Base-by-base conservation (phyloP, 139 green algal genomes). In the Micractinium conductrix region DNA sequence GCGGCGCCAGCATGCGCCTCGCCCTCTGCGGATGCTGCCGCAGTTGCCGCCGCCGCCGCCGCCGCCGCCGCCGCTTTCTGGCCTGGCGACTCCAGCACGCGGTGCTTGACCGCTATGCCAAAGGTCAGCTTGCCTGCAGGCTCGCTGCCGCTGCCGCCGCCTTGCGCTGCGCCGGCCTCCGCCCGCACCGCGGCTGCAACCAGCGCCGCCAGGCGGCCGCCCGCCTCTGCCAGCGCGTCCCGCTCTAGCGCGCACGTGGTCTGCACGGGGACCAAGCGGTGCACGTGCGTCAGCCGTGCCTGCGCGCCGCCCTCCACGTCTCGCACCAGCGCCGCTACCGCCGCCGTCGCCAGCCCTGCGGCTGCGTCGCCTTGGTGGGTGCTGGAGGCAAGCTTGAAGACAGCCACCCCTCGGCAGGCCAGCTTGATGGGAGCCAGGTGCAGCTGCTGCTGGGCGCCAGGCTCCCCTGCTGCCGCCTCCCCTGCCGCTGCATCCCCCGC, bases 391-490 rank as follows among this genome's bases (percentile, higher is more conserved):
- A 80, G 53, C 53, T 80, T 80, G 67, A 85, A 44, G 1, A 53
- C 70, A 10, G 80, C 80, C 1, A 85, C 50, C 22, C 80, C 80
- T 4, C 69, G 80, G 40, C 55, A 72, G 1, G 28, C 70, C 21
- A 85, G 9, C 70, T 85, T 85, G 22, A 85, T 60, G 19, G 53
- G 50, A 30, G 69, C 42, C 33, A 85, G 70, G 68, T 40, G 35
- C 22, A 26, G 40, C 53, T 62, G 53, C 53, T 4, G 53, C 53
- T 26, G 42, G n/a, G 28, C 43, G 72, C 14, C 4, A 2, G 72
- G 14, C 10, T 6, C 37, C 37, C 26, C 24, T 2, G 40, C 42
- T 24, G 40, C 40, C 10, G 35, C 37, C 28, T 73, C 16, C 4
- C 21, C 75, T 35, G 75, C 37, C 10, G 22, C 37, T 14, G 22